phyloP scores from a whole-genome alignment of 2,329 filamentous ascomycete genomes.

The Cryphonectria naterciae region DNA sequence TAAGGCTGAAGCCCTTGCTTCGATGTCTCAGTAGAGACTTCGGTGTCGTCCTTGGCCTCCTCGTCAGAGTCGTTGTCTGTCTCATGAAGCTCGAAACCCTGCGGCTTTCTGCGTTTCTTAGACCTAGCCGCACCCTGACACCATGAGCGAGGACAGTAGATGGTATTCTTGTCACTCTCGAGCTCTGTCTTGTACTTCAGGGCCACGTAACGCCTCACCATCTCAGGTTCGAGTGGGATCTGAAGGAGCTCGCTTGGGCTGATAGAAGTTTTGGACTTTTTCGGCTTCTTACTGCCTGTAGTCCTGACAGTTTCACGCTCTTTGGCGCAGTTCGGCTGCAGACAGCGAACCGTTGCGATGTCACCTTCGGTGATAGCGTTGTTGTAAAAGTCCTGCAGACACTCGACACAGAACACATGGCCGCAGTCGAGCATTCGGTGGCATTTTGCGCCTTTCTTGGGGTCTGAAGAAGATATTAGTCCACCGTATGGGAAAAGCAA shows the following conservation, averaged over 20 bases:
- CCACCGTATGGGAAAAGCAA: background rate
- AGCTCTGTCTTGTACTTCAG: conserved; percentile 92
- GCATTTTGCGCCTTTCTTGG: conserved; percentile 83
- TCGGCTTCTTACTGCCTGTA: conserved; percentile 47
- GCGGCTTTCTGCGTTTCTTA: conserved; percentile 71
- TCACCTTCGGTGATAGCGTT: conserved; percentile 86
- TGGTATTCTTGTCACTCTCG: conserved; percentile 86
- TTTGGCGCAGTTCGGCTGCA: conserved; percentile 78
- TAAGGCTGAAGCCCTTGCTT: conserved; percentile 44
- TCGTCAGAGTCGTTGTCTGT: conserved; percentile 57
- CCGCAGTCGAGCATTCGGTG: conserved; percentile 82
- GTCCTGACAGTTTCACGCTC: conserved; percentile 48
- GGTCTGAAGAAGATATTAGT: conserved; percentile 58
- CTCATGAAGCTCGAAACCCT: conserved; percentile 65
- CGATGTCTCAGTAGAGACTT: conserved; percentile 32
- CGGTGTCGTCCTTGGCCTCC: conserved; percentile 46
- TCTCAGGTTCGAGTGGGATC: conserved; percentile 71
- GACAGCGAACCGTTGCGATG: conserved; percentile 76
- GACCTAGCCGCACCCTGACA: conserved; percentile 87
- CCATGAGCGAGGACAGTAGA: conserved; percentile 92
- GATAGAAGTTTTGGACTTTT: conserved; percentile 69
- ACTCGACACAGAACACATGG: conserved; percentile 90
- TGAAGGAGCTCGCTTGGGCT: conserved; percentile 83
- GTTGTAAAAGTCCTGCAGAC: conserved; percentile 88
- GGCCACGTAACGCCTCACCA: conserved; percentile 82